Percentiles rank a stretch among this genome's conserved stretches.
These are phyloP conservation scores for Lignosus rhinocerotis DNA, from an alignment of 1,284 basidiomycete species.

Conservation along the genomic window DNA sequence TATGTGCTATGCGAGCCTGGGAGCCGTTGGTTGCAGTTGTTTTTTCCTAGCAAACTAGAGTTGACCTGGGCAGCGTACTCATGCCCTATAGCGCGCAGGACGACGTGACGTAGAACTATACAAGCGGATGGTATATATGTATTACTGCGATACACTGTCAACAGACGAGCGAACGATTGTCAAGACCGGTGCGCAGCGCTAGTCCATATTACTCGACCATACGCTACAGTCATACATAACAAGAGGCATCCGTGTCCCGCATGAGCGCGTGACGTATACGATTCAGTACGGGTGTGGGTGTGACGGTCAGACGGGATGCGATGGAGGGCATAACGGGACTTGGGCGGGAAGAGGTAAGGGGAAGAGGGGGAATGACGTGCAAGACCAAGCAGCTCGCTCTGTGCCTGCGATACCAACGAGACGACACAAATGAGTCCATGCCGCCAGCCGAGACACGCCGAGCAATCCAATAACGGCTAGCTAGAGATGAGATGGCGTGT, in stretches of 20 bases:
- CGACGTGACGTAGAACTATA: conserved; percentile 1
- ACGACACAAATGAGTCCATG: conserved; percentile 3
- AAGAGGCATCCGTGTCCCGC: background rate
- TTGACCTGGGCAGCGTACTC: background rate
- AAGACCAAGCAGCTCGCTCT: conserved; percentile 5
- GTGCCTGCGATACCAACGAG: background rate
- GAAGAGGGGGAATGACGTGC: background rate
- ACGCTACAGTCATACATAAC: conserved; percentile 14
- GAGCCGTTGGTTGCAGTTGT: background rate
- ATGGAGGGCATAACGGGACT: background rate
- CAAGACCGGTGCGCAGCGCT: conserved; percentile 7
- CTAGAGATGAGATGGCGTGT: background rate
- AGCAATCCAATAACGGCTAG: conserved; percentile 3
- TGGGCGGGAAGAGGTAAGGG: background rate
- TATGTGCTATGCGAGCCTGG: too few species aligned
- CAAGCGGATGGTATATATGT: conserved; percentile 18
- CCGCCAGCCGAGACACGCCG: background rate
- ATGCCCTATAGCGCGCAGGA: too few species aligned
- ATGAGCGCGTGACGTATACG: background rate
- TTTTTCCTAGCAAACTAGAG: too few species aligned
- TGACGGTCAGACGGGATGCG: background rate
- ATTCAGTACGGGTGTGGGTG: conserved; percentile 1
- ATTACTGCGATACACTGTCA: conserved; percentile 22
- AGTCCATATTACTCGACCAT: conserved; percentile 22
- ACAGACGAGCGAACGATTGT: conserved; percentile 16